These are phyloP conservation scores for Puccinia polysora DNA, from an alignment of 1,284 basidiomycete genomes.

Conservation along the genomic window DNA sequence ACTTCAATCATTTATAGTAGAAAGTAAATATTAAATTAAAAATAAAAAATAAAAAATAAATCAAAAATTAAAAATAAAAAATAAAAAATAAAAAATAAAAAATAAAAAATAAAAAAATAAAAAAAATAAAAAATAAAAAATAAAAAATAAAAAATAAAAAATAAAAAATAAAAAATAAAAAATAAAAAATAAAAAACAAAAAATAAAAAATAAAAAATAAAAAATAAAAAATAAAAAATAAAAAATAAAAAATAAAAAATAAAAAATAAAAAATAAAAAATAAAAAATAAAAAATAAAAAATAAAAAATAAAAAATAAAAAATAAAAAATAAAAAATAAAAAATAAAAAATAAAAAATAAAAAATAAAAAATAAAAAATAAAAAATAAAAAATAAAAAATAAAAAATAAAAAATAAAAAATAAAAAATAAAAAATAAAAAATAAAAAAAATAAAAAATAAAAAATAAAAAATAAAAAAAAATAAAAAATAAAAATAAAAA, in stretches of 20 bases:
- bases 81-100: too few relatives aligned
- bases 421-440: background rate
- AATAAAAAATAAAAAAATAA: too few relatives aligned
- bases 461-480: background rate
- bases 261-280: background rate
- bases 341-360: background rate
- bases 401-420: background rate
- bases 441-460: background rate
- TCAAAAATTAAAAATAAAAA: too few relatives aligned
- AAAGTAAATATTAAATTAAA: too few relatives aligned
- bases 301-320: background rate
- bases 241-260: background rate
- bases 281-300: background rate
- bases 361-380: background rate
- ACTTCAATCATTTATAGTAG: too few relatives aligned
- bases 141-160: too few relatives aligned
- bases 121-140: too few relatives aligned
- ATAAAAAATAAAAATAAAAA: background rate
- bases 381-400: background rate
- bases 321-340: background rate
- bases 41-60: too few relatives aligned
- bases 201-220: background rate
- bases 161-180: background rate
- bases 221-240: background rate
- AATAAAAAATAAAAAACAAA: background rate